Percentiles rank a stretch among this genome's conserved stretches.
Evolutionary conservation across 331 rosid species (phyloP).

Genomic region (Malus hybrid): DNA sequence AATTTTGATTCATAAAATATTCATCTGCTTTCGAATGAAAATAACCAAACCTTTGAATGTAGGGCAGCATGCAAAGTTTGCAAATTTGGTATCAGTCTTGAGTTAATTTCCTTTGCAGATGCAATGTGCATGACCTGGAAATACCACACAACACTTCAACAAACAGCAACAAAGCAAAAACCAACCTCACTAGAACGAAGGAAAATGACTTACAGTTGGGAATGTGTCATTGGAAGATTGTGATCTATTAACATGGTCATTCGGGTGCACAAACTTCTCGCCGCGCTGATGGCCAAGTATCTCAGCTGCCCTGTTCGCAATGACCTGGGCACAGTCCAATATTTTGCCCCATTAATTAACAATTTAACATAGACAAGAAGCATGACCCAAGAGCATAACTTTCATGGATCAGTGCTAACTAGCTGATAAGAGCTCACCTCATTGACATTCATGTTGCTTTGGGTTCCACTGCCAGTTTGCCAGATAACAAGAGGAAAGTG

Average conservation of each 20-base stretch:
- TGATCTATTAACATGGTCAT: slow-evolving; percentile 96
- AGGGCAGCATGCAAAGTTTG: slow-evolving; percentile 60
- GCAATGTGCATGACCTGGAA: slow-evolving; percentile 98
- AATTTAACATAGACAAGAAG: not conserved
- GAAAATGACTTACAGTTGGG: slow-evolving; percentile 68
- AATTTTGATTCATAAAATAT: not conserved
- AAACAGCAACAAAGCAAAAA: not conserved
- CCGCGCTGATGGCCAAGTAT: slow-evolving; percentile 94
- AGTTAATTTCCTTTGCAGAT: slow-evolving; percentile 74
- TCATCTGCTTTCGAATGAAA: not conserved
- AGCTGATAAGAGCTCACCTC: slow-evolving; percentile 41
- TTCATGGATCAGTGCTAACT: not conserved
- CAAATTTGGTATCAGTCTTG: slow-evolving; percentile 77
- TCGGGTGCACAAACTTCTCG: slow-evolving; percentile 91
- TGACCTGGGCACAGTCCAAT: slow-evolving; percentile 48
- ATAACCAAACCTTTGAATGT: slow-evolving; percentile 64
- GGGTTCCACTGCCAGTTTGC: slow-evolving; percentile 99
- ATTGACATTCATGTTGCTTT: slow-evolving; percentile 97
- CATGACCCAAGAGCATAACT: not conserved
- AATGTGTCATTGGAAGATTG: slow-evolving; percentile 97
- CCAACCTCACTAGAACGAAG: not conserved
- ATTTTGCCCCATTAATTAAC: not conserved
- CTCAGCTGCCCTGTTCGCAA: slow-evolving; percentile 96
- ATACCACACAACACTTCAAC: not conserved
- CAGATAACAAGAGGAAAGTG: slow-evolving; percentile 97